Evolutionary conservation across 1,284 basidiomycete genomes (phyloP).

Genomic region (Sphaerobolus stellatus): DNA sequence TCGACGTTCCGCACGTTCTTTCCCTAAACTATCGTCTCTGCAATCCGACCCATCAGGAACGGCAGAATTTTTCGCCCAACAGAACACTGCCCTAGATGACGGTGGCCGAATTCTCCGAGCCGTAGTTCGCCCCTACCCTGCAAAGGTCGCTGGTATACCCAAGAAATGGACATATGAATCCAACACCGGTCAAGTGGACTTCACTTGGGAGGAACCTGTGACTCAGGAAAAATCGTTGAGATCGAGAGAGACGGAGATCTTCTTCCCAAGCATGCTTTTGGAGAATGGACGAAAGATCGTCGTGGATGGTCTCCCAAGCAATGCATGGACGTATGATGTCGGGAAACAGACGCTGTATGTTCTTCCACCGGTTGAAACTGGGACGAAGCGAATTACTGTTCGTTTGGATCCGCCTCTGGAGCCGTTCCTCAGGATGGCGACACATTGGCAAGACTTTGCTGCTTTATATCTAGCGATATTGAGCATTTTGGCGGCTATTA

Average conservation of each 20-base stretch:
- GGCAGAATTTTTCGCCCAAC: conserved; percentile 42
- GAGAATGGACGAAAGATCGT: conserved; percentile 56
- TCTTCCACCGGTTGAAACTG: conserved; percentile 35
- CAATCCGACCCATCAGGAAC: background rate
- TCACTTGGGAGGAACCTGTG: conserved; percentile 58
- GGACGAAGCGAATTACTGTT: conserved; percentile 48
- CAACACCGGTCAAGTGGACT: conserved; percentile 61
- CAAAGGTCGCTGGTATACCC: conserved; percentile 76
- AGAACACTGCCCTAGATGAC: conserved; percentile 66
- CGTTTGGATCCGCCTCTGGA: conserved; percentile 53
- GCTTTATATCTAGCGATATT: conserved; percentile 35
- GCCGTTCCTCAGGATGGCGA: conserved; percentile 55
- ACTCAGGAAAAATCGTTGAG: conserved; percentile 39
- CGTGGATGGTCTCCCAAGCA: conserved; percentile 51
- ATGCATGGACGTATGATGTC: conserved; percentile 54
- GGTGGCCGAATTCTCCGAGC: conserved; percentile 78
- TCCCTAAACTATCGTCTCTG: conserved; percentile 13
- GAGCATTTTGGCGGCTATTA: too few species aligned
- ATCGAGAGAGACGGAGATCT: conserved; percentile 75
- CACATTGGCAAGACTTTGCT: conserved; percentile 65
- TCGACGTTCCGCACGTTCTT: conserved; percentile 46
- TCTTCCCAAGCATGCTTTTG: conserved; percentile 60
- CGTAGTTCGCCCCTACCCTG: conserved; percentile 77
- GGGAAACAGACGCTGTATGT: conserved; percentile 67
- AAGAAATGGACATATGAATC: conserved; percentile 68